Evolutionary conservation across 169 alveolate species (phyloP).

Genomic region (Toxoplasma gondii): DNA sequence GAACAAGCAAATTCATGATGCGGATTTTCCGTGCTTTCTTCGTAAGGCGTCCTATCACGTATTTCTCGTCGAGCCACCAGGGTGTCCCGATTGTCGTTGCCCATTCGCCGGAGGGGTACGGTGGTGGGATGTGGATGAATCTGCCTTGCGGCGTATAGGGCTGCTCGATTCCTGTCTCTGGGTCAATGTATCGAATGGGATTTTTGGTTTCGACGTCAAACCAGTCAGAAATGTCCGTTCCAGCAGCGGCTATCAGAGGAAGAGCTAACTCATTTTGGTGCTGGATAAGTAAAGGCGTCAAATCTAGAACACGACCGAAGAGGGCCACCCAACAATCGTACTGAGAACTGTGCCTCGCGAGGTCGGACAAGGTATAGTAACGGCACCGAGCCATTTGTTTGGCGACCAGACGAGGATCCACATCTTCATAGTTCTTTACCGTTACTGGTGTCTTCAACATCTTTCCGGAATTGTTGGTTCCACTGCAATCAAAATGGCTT

Average conservation of each 20-base stretch:
- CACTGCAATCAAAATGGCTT: no score
- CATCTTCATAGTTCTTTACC: conserved; percentile 6
- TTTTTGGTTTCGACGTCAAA: conserved; percentile 86
- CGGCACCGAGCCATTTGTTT: conserved; percentile 7
- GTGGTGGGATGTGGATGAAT: conserved; percentile 29
- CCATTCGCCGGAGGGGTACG: conserved; percentile 35
- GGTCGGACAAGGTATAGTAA: conserved; percentile 70
- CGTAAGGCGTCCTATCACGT: conserved; percentile 84
- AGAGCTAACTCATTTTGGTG: conserved; percentile 74
- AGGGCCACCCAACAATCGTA: conserved; percentile 89
- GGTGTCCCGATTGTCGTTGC: conserved; percentile 72
- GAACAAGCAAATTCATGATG: conserved; percentile 84
- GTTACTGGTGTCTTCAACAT: background rate
- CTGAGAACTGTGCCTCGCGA: conserved; percentile 85
- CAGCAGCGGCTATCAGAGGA: conserved; percentile 91
- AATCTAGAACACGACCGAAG: conserved; percentile 84
- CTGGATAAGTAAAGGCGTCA: conserved; percentile 78
- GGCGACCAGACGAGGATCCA: conserved; percentile 19
- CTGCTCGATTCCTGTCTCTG: conserved; percentile 76
- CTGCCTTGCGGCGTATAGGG: background rate
- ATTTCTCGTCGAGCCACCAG: conserved; percentile 86
- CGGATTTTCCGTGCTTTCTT: conserved; percentile 80
- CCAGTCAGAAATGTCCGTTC: conserved; percentile 92
- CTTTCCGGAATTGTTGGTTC: background rate
- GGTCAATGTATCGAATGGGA: conserved; percentile 86